Base-by-base conservation (phyloP, 2,329 filamentous ascomycete species). In the Neobulgaria alba region DNA sequence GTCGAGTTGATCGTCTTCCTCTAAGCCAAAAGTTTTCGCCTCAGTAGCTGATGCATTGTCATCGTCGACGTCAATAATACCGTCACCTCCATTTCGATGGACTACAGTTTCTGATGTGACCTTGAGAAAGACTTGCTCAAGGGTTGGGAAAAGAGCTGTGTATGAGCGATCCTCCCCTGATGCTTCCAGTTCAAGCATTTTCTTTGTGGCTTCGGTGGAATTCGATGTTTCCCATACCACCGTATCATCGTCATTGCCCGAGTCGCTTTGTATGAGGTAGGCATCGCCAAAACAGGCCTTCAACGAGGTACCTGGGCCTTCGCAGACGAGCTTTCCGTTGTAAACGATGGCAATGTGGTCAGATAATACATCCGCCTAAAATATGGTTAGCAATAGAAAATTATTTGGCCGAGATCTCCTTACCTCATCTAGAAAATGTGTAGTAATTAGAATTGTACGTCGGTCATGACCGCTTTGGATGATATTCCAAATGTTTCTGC, bases 401-500 rank as follows among this genome's bases (percentile, higher is more conserved):
- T 10, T 14, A 10, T 9, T 23, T 34, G 12, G 9, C 9, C 12
- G 15, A 14, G 17, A 12, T 14, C 12, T 12, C 33, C 42, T 10
- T 41, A 49, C 49, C 39, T 82, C 78, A 47, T 82, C 78, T 19
- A 83, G 63, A 54, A 82, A 82, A 57, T 83, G 79, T 0, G 78
- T 82, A 0, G 79, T 82, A 29, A 82, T 61, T 9, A 83, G 62
- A 51, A 81, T 74, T 0, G 77, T 79, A 21, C 78, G 63, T 33
- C 67, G 66, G 7, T 75, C 74, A 41, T 77, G 69, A 47, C 80
- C 76, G 4, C 74, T 71, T 10, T 81, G 63, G 5, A 83, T 64
- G 39, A 83, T 82, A 47, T 82, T 76, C 78, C 78, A 82, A 29
- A 82, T 78, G 59, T 80, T 82, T 29, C 77, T 62, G 43, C 79